These are phyloP conservation scores for Phaffomyces opuntiae DNA, from an alignment of 805 yeast genomes.

Conservation along the genomic window DNA sequence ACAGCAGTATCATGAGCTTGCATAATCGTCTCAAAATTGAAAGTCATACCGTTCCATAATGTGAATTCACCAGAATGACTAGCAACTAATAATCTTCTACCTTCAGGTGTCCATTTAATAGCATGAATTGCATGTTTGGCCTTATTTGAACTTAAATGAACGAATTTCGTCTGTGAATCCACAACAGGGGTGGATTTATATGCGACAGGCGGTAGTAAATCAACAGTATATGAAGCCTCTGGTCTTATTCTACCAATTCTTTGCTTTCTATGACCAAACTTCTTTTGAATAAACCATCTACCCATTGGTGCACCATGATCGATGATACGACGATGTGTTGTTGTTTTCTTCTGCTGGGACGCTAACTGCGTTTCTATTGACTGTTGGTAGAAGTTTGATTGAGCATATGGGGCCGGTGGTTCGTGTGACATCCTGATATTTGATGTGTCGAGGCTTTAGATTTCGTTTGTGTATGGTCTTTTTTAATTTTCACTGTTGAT, in stretches of 20 bases:
- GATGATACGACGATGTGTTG: constrained; percentile 59
- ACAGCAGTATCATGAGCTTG: constrained; percentile 96
- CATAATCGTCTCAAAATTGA: constrained; percentile 94
- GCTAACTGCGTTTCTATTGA: constrained; percentile 23
- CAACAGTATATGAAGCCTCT: constrained; percentile 57
- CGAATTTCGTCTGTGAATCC: constrained; percentile 73
- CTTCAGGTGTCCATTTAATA: constrained; percentile 96
- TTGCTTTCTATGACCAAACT: constrained; percentile 33
- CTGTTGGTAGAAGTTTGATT: constrained; percentile 14
- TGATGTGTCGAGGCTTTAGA: too few relatives aligned
- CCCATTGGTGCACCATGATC: constrained; percentile 77
- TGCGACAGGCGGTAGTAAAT: constrained; percentile 60
- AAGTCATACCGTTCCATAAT: constrained; percentile 92
- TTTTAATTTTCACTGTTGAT: neutral
- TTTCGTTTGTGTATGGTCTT: neutral
- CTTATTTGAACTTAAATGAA: constrained; percentile 86
- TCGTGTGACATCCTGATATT: neutral
- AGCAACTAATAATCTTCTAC: constrained; percentile 82
- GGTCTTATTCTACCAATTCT: constrained; percentile 54
- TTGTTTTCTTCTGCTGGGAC: constrained; percentile 38
- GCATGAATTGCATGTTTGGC: constrained; percentile 86
- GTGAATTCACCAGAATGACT: constrained; percentile 94
- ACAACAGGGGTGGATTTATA: constrained; percentile 44
- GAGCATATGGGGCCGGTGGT: neutral
- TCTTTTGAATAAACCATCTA: constrained; percentile 47